Evolutionary conservation across 768 basidiomycete genomes (phyloP), one percentile per base, ranked within the genome.

Genomic region (Termitomyces eurrhizus): DNA sequence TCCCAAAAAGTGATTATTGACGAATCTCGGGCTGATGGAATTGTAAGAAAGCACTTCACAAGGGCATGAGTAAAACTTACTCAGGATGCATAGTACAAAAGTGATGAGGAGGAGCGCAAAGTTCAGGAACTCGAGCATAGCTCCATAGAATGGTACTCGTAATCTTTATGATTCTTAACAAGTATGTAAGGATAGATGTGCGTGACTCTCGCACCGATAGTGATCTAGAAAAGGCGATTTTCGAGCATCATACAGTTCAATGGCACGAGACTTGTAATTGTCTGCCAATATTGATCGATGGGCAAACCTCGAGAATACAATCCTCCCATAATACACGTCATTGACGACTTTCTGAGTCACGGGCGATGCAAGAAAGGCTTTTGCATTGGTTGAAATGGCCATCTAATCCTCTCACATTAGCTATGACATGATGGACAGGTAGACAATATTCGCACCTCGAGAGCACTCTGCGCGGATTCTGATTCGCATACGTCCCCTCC

Each of bases 331-430:
- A 72, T 95, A 91, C 52, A 99, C 92, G 56, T 94, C 90, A 65
- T 88, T 87, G 39, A 98, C 84, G 32, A 97, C 88, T 57, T 86
- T 86, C 71, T 98, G 95, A 3, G 93, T 86, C 26, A 97, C 80
- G 0, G 93, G 86, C 0, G 89, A 85, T 1, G 93, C 82, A 12
- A 97, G 77, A 68, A 98, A 96, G 33, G 82, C 78, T 71, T 96
- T 98, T 4, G 93, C 83, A 56, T 86, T 78, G 0, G 93, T 94
- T 8, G 89, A 84, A 66, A 98, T 92, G 3, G 94, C 93, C 82
- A 97, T 88, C 91, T 95, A 68, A 2, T 44, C 9, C 24, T 53
- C 36, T 35, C 49, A 13, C 49, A 16, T 55, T 36, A 49, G 32
- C 11, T 16, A 21, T 12, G 53, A n/a, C 18, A 56, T 26, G 32